A percentile compares a stretch with the other conserved stretches of the same genome.
These are phyloP conservation scores for Bretschneidera sinensis DNA, from an alignment of 345 rosid species.

Conservation along the genomic window DNA sequence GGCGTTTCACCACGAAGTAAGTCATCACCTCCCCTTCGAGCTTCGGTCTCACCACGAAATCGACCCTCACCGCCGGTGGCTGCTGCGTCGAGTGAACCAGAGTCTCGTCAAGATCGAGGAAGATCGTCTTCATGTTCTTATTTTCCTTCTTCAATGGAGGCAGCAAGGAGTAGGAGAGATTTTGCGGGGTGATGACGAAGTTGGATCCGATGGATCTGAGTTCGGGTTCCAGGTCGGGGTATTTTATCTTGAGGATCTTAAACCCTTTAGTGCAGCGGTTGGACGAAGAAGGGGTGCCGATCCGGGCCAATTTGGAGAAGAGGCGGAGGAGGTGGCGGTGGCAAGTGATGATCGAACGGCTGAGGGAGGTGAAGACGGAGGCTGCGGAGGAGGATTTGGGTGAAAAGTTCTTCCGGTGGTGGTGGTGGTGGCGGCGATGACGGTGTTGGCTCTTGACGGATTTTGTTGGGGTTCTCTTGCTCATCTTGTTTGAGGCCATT, in stretches of 20 bases:
- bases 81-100: constrained; percentile 73
- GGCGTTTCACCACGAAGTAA: constrained; percentile 80
- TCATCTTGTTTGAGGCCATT: constrained; percentile 3
- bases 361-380: constrained; percentile 50
- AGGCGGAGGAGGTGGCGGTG: constrained; percentile 60
- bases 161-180: constrained; percentile 29
- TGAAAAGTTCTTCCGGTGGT: constrained; percentile 32
- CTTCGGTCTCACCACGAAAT: constrained; percentile 59
- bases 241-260: constrained; percentile 35
- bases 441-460: constrained; percentile 35
- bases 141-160: constrained; percentile 24
- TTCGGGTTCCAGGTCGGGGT: not conserved
- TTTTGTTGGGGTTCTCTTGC: constrained; percentile 41
- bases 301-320: constrained; percentile 47
- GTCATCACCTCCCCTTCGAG: constrained; percentile 58
- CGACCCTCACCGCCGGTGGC: constrained; percentile 54
- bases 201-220: constrained; percentile 1
- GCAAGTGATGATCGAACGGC: constrained; percentile 54
- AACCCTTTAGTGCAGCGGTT: constrained; percentile 44
- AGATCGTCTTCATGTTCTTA: constrained; percentile 44
- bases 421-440: constrained; percentile 26
- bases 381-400: constrained; percentile 23
- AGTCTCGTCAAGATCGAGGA: constrained; percentile 90
- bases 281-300: constrained; percentile 30
- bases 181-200: constrained; percentile 19